A percentile compares a stretch with the other conserved stretches of the same genome.
Conservation (phyloP, 192 early-diverging fungal species). For the Backusella psychrophila region DNA sequence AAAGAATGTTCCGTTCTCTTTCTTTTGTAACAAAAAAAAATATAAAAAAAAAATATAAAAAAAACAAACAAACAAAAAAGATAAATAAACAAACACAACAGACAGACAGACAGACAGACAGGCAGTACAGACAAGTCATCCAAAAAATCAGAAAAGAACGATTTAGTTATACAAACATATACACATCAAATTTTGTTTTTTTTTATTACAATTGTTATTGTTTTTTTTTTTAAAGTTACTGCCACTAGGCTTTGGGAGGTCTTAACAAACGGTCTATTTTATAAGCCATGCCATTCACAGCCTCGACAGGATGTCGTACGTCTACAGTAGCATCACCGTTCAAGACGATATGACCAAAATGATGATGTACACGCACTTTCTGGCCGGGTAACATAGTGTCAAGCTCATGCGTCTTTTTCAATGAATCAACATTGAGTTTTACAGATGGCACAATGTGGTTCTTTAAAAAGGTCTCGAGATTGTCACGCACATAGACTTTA, state of each 20-base stretch:
- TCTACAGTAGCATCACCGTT: conserved; percentile 23
- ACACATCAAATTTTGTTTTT: neutral
- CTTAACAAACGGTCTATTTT: conserved; percentile 29
- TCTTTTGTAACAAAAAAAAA: neutral
- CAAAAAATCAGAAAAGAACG: neutral
- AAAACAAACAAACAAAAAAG: neutral
- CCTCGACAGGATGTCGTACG: conserved; percentile 8
- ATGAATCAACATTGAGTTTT: conserved; percentile 3
- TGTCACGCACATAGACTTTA: neutral
- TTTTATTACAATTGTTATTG: neutral
- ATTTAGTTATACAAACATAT: neutral
- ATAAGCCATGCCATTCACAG: conserved; percentile 35
- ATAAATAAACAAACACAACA: neutral
- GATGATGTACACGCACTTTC: conserved; percentile 14
- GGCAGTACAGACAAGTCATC: neutral
- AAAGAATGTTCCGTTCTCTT: conserved; percentile 3
- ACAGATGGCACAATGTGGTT: conserved; percentile 30
- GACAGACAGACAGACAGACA: neutral
- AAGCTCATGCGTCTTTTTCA: conserved; percentile 12
- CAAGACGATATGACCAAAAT: conserved; percentile 1
- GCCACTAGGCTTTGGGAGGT: neutral
- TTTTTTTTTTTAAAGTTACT: neutral
- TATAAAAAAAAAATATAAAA: neutral
- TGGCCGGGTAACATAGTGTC: conserved; percentile 10
- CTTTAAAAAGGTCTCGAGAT: conserved; percentile 24